Conservation (phyloP, 441 rosid genomes). For the Populus hybrid region DNA sequence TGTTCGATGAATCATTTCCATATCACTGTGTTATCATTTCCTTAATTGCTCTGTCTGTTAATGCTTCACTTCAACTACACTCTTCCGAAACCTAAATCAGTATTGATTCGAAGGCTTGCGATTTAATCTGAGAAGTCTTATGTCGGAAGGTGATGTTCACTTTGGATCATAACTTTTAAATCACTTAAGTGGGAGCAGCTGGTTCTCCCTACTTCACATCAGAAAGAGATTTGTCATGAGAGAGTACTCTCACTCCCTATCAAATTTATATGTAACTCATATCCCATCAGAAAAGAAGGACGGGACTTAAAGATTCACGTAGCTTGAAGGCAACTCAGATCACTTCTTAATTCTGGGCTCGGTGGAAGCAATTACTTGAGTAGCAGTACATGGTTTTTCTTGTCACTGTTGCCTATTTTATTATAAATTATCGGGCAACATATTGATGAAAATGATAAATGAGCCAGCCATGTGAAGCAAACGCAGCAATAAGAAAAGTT, state of each 20-base stretch:
- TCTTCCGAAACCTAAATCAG: not conserved
- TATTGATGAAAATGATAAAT: no score
- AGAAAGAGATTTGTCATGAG: no score
- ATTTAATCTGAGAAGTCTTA: not conserved
- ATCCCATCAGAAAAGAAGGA: no score
- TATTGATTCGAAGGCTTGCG: not conserved
- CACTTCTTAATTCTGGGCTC: not conserved
- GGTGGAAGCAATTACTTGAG: not conserved
- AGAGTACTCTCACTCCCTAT: no score
- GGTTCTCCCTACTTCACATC: no score
- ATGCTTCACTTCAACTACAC: constrained; percentile 10
- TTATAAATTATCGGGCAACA: not conserved
- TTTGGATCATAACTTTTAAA: not conserved
- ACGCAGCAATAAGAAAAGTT: not conserved
- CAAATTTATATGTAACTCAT: no score
- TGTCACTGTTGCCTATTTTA: no score
- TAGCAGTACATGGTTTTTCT: no score
- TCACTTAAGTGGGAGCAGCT: not conserved
- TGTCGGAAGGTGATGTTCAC: not conserved
- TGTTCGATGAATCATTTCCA: not conserved
- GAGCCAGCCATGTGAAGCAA: not conserved
- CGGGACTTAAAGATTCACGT: no score
- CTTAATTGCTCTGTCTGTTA: not conserved
- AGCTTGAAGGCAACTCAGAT: not conserved
- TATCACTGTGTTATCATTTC: constrained; percentile 2